Evolutionary conservation across 148 eudicot species (phyloP).

Genomic region (Camellia granthamiana): DNA sequence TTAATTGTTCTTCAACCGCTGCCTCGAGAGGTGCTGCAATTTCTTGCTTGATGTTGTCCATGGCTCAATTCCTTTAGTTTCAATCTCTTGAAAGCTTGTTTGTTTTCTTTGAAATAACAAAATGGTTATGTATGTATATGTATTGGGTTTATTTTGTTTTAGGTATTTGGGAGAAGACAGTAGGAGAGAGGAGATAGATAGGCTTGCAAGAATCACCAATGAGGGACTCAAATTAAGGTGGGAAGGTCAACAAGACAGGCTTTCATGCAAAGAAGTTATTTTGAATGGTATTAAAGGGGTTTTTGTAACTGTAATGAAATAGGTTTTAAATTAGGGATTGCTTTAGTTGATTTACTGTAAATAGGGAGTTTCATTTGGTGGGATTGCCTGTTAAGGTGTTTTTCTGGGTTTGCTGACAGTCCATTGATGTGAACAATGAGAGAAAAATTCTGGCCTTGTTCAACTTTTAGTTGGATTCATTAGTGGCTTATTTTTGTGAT

Average conservation of each 20-base stretch:
- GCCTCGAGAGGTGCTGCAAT: not conserved
- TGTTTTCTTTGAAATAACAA: too few species aligned
- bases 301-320: not conserved
- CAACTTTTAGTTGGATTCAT: not conserved
- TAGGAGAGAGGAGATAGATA: not conserved
- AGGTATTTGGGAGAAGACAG: not conserved
- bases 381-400: too few species aligned
- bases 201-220: not conserved
- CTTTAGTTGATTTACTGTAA: not conserved
- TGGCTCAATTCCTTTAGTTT: not conserved
- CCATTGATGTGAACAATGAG: not conserved
- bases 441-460: not conserved
- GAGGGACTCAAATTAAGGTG: not conserved
- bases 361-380: constrained; percentile 5
- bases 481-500: not conserved
- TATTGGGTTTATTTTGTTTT: not conserved
- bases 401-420: not conserved
- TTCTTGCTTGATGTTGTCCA: constrained; percentile 16
- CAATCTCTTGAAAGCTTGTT: not conserved
- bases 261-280: constrained; percentile 11
- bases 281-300: not conserved
- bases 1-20: constrained; percentile 27
- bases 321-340: not conserved
- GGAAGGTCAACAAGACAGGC: not conserved
- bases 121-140: too few species aligned